Evolutionary conservation across 345 rosid genomes (phyloP).

Genomic region (Camelina laxa): DNA sequence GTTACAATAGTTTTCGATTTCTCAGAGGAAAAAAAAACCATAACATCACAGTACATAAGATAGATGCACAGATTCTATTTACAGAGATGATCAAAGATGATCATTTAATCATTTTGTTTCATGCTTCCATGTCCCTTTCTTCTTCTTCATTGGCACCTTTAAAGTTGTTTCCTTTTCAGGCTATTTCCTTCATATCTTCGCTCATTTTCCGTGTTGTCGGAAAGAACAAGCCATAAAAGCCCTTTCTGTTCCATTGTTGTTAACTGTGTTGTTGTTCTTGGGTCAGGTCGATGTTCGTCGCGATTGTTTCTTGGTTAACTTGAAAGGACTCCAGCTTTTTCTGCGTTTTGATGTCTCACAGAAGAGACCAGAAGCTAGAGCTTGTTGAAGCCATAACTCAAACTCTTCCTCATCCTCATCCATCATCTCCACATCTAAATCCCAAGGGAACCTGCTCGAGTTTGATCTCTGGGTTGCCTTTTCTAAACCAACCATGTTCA

Average conservation of each 20-base stretch:
- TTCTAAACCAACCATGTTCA: slow-evolving; percentile 90
- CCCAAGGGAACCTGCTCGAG: slow-evolving; percentile 93
- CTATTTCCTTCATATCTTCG: neutral
- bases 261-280: slow-evolving; percentile 5
- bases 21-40: slow-evolving; percentile 8
- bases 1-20: slow-evolving; percentile 27
- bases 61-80: slow-evolving; percentile 18
- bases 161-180: neutral
- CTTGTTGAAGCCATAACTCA: slow-evolving; percentile 88
- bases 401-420: slow-evolving; percentile 89
- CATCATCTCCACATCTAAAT: slow-evolving; percentile 93
- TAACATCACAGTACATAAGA: slow-evolving; percentile 6
- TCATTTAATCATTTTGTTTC: slow-evolving; percentile 3
- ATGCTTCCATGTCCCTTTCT: slow-evolving; percentile 11
- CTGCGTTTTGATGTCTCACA: slow-evolving; percentile 83
- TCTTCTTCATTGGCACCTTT: slow-evolving; percentile 18
- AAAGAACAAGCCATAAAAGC: slow-evolving; percentile 5
- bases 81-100: slow-evolving; percentile 21
- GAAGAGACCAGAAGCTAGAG: slow-evolving; percentile 86
- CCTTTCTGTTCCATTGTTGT: slow-evolving; percentile 3
- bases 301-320: slow-evolving; percentile 79
- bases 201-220: neutral
- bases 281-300: slow-evolving; percentile 72
- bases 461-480: slow-evolving; percentile 74
- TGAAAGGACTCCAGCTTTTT: slow-evolving; percentile 97